These are phyloP conservation scores for Gymnopilus junonius DNA, from an alignment of 768 basidiomycete species.

Conservation along the genomic window DNA sequence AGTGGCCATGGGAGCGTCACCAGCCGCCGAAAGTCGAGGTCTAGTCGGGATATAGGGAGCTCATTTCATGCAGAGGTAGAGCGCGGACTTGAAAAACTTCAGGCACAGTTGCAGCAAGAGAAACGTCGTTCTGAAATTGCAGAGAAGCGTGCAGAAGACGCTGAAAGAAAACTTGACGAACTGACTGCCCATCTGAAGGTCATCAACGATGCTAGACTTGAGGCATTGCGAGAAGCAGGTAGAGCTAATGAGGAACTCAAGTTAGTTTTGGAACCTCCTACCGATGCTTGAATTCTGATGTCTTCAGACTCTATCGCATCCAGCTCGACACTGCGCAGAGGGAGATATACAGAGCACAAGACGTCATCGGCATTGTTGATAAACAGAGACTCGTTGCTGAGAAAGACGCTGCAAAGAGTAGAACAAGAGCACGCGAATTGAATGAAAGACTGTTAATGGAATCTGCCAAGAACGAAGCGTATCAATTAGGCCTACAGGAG, in stretches of 20 bases:
- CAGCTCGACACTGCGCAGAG: constrained; percentile 68
- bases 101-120: constrained; percentile 8
- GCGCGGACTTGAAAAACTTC: constrained; percentile 8
- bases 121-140: constrained; percentile 14
- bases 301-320: constrained; percentile 57
- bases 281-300: neutral
- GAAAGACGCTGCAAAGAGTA: constrained; percentile 60
- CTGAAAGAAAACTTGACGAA: constrained; percentile 38
- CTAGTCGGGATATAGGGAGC: constrained; percentile 9
- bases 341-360: constrained; percentile 72
- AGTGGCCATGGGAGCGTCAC: neutral
- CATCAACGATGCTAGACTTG: constrained; percentile 58
- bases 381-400: constrained; percentile 63
- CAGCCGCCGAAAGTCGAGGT: neutral
- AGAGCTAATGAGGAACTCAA: constrained; percentile 60
- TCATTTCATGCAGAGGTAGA: constrained; percentile 13
- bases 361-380: constrained; percentile 62
- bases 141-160: constrained; percentile 58
- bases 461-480: constrained; percentile 66
- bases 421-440: constrained; percentile 56
- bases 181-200: constrained; percentile 56
- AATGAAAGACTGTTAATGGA: constrained; percentile 59
- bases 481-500: constrained; percentile 51
- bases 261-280: constrained; percentile 28
- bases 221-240: constrained; percentile 58